These are phyloP conservation scores for Pilaira anomala DNA, from an alignment of 192 early-diverging fungal genomes.

Conservation along the genomic window DNA sequence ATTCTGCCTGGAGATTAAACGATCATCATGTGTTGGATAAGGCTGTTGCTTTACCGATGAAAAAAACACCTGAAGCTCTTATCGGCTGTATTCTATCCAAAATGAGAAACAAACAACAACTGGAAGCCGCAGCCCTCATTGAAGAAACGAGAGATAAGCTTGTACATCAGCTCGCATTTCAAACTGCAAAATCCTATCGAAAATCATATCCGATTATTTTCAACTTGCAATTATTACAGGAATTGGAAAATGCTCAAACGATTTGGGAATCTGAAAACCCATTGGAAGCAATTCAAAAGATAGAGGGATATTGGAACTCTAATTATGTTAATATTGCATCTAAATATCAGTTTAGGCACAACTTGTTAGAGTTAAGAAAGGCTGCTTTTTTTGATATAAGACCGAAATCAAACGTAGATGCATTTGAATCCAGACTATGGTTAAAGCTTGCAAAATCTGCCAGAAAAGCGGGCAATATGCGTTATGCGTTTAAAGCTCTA, in stretches of 20 bases:
- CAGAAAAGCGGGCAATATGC: neutral
- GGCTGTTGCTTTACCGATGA: conserved; percentile 37
- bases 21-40: conserved; percentile 55
- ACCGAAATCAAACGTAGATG: too few relatives aligned
- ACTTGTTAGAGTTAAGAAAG: conserved; percentile 6
- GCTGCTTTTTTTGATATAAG: conserved; percentile 14
- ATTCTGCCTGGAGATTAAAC: conserved; percentile 64
- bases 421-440: too few relatives aligned
- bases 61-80: conserved; percentile 51
- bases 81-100: conserved; percentile 52
- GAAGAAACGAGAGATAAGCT: conserved; percentile 43
- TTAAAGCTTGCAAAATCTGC: neutral
- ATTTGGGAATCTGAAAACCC: neutral
- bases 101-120: conserved; percentile 35
- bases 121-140: conserved; percentile 37
- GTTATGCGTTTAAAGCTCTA: neutral
- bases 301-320: neutral
- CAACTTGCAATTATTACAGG: conserved; percentile 66
- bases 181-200: conserved; percentile 55
- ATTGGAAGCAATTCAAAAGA: neutral
- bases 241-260: conserved; percentile 45
- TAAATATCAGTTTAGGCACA: neutral
- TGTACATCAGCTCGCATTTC: conserved; percentile 48
- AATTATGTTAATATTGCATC: neutral
- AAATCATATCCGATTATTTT: conserved; percentile 56